phyloP scores from a whole-genome alignment of 257 asterid genomes.

The Solanum appendiculatum region DNA sequence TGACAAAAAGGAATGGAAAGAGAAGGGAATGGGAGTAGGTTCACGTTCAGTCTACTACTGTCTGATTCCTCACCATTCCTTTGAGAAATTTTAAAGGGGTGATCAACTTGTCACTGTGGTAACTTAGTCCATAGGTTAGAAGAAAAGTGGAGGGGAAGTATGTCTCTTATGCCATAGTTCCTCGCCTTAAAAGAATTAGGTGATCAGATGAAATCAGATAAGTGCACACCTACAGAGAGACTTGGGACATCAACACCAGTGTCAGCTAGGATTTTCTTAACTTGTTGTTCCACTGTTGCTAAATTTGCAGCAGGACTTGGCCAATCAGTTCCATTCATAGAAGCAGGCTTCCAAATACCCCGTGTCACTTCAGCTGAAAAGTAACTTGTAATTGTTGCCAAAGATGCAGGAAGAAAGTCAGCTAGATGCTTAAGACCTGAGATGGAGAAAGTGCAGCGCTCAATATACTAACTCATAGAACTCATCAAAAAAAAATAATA shows the following conservation, averaged over 20 bases:
- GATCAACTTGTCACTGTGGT: neutral
- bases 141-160: neutral
- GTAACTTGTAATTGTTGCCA: constrained; percentile 80
- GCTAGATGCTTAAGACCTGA: constrained; percentile 98
- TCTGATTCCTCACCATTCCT: neutral
- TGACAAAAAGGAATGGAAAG: neutral
- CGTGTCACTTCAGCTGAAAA: constrained; percentile 93
- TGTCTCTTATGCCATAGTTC: neutral
- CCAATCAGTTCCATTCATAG: constrained; percentile 99
- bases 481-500: neutral
- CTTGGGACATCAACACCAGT: constrained; percentile 91
- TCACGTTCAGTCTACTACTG: neutral
- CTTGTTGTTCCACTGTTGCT: constrained; percentile 71
- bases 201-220: neutral
- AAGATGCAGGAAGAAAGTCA: constrained; percentile 94
- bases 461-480: constrained; percentile 1
- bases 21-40: neutral
- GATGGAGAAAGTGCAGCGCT: constrained; percentile 2
- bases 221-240: constrained; percentile 50
- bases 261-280: constrained; percentile 72
- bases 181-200: neutral
- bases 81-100: neutral
- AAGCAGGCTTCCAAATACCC: constrained; percentile 97
- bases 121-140: neutral
- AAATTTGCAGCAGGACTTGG: constrained; percentile 94